Conservation (phyloP, 2,329 filamentous ascomycete genomes). For the Talaromyces sp. region DNA sequence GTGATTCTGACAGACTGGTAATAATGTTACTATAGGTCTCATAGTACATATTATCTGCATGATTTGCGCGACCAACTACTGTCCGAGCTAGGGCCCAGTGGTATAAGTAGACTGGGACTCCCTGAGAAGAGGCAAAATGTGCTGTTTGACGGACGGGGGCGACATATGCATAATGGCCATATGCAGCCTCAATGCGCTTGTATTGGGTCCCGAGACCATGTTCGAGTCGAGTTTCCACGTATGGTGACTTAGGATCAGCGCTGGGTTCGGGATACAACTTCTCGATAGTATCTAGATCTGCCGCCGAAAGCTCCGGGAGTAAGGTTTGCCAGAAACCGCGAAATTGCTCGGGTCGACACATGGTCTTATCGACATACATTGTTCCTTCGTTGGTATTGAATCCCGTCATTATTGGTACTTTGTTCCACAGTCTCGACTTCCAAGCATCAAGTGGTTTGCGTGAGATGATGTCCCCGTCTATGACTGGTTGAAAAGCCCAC, state of each 20-base stretch:
- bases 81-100: conserved; percentile 53
- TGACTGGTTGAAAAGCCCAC: conserved; percentile 66
- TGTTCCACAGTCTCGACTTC: conserved; percentile 52
- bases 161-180: conserved; percentile 51
- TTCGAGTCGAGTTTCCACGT: conserved; percentile 9
- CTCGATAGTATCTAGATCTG: conserved; percentile 56
- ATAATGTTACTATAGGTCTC: conserved; percentile 43
- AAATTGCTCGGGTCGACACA: conserved; percentile 53
- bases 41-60: conserved; percentile 50
- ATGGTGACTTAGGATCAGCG: not conserved
- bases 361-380: conserved; percentile 56
- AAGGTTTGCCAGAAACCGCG: conserved; percentile 59
- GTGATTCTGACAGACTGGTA: conserved; percentile 35
- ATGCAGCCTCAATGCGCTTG: conserved; percentile 50
- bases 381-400: conserved; percentile 70
- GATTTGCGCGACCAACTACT: conserved; percentile 45
- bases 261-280: conserved; percentile 60
- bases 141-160: conserved; percentile 50
- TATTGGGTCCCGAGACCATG: conserved; percentile 49
- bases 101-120: conserved; percentile 49
- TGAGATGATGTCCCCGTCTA: conserved; percentile 60
- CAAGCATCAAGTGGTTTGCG: conserved; percentile 59
- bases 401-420: conserved; percentile 64
- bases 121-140: conserved; percentile 33
- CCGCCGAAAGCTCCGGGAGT: conserved; percentile 54